Base-by-base conservation (phyloP, 345 rosid species). In the Camelina hispida region DNA sequence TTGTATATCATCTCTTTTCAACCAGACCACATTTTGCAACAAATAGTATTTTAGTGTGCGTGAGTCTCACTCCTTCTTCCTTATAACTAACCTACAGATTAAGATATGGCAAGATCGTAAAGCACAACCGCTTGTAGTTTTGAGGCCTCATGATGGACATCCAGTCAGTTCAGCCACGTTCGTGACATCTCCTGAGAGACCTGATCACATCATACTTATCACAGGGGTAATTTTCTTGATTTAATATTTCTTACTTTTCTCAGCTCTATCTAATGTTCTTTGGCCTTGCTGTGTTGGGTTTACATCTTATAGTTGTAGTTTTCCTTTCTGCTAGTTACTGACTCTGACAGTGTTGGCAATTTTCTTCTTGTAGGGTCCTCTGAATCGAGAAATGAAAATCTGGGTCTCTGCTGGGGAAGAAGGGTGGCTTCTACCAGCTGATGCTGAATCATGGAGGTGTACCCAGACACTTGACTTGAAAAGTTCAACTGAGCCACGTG, bases 81-180 rank as follows among this genome's bases (percentile, higher is more conserved):
- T 42, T 48, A 30, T 65, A 11, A 71, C 62, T 66, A 34, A 57
- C 37, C 55, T 44, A 73, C 88, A 94, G 98, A 83, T 94, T 58
- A 94, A 94, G 81, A 88, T 94, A 67, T 94, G 98, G 98, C 95
- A 90, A 69, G 96, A 89, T 76, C 87, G 75, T 79, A 94, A 87
- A 82, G 75, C 83, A 56, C 77, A 62, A 23, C 91, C 96, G 42
- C 88, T 89, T 80, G 78, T 81, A 50, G 85, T 90, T 30, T 76
- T 94, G 82, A 91, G 85, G 78, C 97, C 98, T 28, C 88, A 94
- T 73, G 88, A 87, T 77, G 95, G 98, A 42, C 87, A 80, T 52
- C 89, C 97, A 73, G 95, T 94, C 62, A 84, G 81, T 76, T 87
- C 96, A 25, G 95, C 86, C 37, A 80, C 80, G 28, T 91, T 89